Conservation (phyloP, 306 rosid genomes). For the Lathyrus tuberosus region DNA sequence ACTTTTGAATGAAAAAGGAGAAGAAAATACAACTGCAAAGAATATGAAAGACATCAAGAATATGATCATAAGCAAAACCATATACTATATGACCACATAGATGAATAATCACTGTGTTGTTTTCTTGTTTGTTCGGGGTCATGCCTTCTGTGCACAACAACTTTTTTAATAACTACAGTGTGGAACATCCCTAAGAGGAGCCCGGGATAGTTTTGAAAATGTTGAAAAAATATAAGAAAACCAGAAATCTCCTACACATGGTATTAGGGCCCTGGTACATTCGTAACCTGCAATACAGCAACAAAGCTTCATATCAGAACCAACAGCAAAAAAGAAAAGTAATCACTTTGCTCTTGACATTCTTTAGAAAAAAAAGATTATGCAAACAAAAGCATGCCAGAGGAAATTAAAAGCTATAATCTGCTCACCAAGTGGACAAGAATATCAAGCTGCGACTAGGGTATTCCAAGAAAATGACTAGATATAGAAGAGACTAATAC, state of each 20-base stretch:
- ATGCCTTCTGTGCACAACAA: not conserved
- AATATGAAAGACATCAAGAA: not conserved
- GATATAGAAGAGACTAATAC: not conserved
- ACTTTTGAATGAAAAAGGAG: not conserved
- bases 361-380: not conserved
- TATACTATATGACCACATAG: slow-evolving; percentile 17
- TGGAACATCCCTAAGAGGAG: slow-evolving; percentile 29
- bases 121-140: slow-evolving; percentile 4
- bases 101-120: not conserved
- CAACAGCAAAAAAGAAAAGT: slow-evolving; percentile 10
- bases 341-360: not conserved
- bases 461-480: slow-evolving; percentile 22
- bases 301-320: slow-evolving; percentile 28
- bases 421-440: slow-evolving; percentile 15
- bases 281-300: slow-evolving; percentile 32
- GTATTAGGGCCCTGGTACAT: slow-evolving; percentile 4
- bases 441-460: slow-evolving; percentile 7
- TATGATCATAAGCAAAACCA: slow-evolving; percentile 3
- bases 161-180: not conserved
- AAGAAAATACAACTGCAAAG: not conserved
- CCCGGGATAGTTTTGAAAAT: not conserved
- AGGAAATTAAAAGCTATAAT: not conserved
- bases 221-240: not conserved
- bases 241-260: slow-evolving; percentile 15
- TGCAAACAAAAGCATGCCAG: not conserved